These are phyloP conservation scores for Diaporthe australafricana DNA, from an alignment of 2,329 filamentous ascomycete genomes.

Conservation along the genomic window DNA sequence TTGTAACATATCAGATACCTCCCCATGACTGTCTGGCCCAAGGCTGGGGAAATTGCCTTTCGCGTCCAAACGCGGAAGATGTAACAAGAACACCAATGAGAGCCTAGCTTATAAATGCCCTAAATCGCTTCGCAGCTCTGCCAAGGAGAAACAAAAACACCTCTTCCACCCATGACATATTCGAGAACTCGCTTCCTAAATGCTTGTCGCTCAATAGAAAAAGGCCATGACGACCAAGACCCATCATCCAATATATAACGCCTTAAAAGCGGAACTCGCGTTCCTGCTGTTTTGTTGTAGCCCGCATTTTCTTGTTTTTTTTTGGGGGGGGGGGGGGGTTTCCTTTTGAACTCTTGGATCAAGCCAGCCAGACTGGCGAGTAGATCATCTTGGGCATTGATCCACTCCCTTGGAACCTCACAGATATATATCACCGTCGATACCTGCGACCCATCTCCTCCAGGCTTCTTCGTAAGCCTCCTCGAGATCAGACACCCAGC, in stretches of 20 bases:
- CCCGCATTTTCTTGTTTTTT: background rate
- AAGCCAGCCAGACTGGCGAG: background rate
- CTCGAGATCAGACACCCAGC: constrained; percentile 94
- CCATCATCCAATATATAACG: constrained; percentile 12
- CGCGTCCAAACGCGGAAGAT: background rate
- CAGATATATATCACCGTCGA: constrained; percentile 94
- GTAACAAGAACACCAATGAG: constrained; percentile 22
- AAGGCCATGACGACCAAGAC: background rate
- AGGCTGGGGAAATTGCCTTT: background rate
- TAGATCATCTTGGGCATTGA: background rate
- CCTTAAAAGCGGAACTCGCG: constrained; percentile 33
- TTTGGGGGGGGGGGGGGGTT: no score
- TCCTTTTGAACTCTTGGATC: background rate
- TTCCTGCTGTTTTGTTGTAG: constrained; percentile 22
- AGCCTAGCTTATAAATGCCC: constrained; percentile 4
- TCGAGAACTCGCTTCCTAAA: constrained; percentile 15
- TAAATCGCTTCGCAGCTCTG: constrained; percentile 4
- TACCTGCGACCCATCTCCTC: constrained; percentile 85
- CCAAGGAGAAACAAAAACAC: background rate
- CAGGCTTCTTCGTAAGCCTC: constrained; percentile 89
- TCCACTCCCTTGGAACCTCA: constrained; percentile 39
- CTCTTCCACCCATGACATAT: background rate
- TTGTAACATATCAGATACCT: background rate
- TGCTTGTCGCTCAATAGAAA: constrained; percentile 21
- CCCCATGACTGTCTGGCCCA: background rate